phyloP scores from a whole-genome alignment of 257 asterid genomes.

The Solanum virginianum region DNA sequence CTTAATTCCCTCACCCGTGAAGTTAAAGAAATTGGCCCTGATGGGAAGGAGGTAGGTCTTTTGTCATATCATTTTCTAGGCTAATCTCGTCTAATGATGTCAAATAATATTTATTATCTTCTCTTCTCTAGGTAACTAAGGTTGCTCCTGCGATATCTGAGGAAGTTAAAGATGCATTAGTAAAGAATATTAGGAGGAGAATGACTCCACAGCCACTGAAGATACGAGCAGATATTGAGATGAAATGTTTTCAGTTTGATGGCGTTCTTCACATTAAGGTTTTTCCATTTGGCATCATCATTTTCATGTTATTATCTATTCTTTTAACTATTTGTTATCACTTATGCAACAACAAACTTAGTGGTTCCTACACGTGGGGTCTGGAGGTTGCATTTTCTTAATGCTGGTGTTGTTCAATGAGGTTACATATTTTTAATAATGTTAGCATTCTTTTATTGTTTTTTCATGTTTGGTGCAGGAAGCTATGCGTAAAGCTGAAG shows the following conservation, averaged over 20 bases:
- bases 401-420: not conserved
- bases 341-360: not conserved
- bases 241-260: constrained; percentile 96
- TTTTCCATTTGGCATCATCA: not conserved
- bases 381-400: not conserved
- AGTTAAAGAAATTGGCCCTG: constrained; percentile 81
- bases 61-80: not conserved
- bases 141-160: constrained; percentile 78
- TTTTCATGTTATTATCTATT: not conserved
- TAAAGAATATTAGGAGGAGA: constrained; percentile 90
- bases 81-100: not conserved
- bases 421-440: not conserved
- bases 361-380: not conserved
- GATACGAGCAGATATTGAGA: constrained; percentile 94
- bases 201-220: constrained; percentile 98
- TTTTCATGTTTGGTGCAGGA: constrained; percentile 28
- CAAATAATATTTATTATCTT: not conserved
- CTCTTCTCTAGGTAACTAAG: constrained; percentile 45
- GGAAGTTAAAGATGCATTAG: constrained; percentile 79
- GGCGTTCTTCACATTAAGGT: constrained; percentile 98
- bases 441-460: not conserved
- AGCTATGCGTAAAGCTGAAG: constrained; percentile 99
- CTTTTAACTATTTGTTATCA: not conserved
- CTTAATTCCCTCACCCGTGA: constrained; percentile 89
- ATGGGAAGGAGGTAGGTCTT: constrained; percentile 66